Conservation (phyloP, 78 protist species). For the Pigoraptor vietnamica region DNA sequence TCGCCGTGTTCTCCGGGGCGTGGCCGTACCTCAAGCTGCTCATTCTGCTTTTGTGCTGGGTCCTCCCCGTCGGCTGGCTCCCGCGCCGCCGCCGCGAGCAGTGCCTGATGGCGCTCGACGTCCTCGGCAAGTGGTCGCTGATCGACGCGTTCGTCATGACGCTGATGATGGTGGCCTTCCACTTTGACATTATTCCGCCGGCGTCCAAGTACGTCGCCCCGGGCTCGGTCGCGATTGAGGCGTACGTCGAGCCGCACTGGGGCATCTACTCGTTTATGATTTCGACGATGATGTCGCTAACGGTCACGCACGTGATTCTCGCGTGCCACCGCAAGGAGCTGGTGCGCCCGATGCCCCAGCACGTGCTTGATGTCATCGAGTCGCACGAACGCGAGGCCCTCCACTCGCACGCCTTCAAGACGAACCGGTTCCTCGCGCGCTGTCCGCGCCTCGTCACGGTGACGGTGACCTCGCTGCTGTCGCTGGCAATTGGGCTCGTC, state of each 20-base stretch:
- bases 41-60: slow-evolving; percentile 24
- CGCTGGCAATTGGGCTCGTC: background rate
- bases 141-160: slow-evolving; percentile 37
- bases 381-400: background rate
- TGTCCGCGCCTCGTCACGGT: background rate
- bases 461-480: background rate
- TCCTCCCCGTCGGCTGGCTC: slow-evolving; percentile 8
- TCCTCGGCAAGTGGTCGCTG: slow-evolving; percentile 54
- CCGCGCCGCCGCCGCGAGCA: background rate
- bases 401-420: background rate
- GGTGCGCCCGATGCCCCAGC: background rate
- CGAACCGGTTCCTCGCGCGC: background rate
- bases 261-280: slow-evolving; percentile 35
- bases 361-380: background rate
- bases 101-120: slow-evolving; percentile 30
- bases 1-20: slow-evolving; percentile 41
- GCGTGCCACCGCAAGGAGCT: slow-evolving; percentile 7
- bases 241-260: slow-evolving; percentile 18
- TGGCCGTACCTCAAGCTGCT: slow-evolving; percentile 61
- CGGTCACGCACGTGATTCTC: slow-evolving; percentile 22
- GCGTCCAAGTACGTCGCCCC: background rate
- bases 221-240: slow-evolving; percentile 3
- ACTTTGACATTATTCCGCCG: background rate
- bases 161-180: slow-evolving; percentile 50
- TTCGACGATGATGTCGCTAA: slow-evolving; percentile 36